Conservation (phyloP, 441 rosid genomes). For the Raphanus hybrid region DNA sequence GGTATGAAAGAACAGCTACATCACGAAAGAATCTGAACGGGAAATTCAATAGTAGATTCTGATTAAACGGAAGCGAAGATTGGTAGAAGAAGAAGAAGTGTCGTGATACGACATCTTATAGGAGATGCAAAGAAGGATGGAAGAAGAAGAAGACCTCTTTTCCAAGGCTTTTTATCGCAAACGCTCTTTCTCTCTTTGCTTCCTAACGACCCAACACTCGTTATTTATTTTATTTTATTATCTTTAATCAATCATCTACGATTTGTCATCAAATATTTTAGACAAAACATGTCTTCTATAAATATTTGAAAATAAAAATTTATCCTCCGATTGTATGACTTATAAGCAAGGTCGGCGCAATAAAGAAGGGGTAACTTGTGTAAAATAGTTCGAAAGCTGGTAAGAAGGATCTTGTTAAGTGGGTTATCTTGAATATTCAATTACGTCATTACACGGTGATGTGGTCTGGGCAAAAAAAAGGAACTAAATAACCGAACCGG, state of each 20-base stretch:
- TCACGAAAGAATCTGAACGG: conserved; percentile 21
- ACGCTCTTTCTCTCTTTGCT: conserved; percentile 40
- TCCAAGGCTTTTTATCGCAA: conserved; percentile 44
- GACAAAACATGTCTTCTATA: conserved; percentile 24
- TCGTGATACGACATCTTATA: conserved; percentile 19
- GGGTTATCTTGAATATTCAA: conserved; percentile 43
- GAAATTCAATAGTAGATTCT: not conserved
- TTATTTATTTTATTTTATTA: not conserved
- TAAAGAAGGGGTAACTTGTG: conserved; percentile 20
- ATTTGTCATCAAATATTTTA: conserved; percentile 17
- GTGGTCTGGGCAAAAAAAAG: conserved; percentile 17
- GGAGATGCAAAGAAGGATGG: conserved; percentile 4
- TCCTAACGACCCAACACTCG: conserved; percentile 34
- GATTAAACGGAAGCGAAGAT: conserved; percentile 13
- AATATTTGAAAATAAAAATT: not conserved
- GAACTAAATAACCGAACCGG: too few relatives aligned
- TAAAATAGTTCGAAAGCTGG: not conserved
- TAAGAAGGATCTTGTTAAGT: conserved; percentile 29
- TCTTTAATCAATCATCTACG: not conserved
- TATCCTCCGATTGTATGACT: conserved; percentile 8
- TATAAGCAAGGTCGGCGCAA: conserved; percentile 21
- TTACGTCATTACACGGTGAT: conserved; percentile 25
- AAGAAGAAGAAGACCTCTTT: conserved; percentile 35
- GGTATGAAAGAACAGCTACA: conserved; percentile 24
- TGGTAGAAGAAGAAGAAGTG: not conserved